Evolutionary conservation across 1,284 basidiomycete genomes (phyloP).

Genomic region (Mycosarcoma mackinlayi): DNA sequence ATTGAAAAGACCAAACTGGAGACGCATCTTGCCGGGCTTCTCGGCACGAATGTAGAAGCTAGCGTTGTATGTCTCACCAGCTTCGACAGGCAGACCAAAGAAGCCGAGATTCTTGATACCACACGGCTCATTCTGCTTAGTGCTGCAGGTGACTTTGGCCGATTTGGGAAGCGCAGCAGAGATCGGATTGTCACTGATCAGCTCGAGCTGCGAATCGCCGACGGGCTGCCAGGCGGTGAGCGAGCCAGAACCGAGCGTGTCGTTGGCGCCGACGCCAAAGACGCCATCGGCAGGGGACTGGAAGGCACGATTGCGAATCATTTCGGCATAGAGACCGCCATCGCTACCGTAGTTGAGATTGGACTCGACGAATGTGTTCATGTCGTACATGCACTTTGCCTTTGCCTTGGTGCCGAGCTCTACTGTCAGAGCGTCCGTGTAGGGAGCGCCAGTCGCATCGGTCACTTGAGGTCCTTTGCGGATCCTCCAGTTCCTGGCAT

Average conservation of each 20-base stretch:
- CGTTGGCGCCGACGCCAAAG: slow-evolving; percentile 21
- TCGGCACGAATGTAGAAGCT: slow-evolving; percentile 53
- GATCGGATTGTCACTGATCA: slow-evolving; percentile 34
- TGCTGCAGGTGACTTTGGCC: slow-evolving; percentile 36
- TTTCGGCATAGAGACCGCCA: slow-evolving; percentile 56
- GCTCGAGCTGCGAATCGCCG: slow-evolving; percentile 26
- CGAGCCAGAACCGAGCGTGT: slow-evolving; percentile 42
- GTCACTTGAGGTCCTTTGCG: slow-evolving; percentile 24
- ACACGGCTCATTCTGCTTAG: slow-evolving; percentile 12
- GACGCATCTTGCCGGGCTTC: slow-evolving; percentile 11
- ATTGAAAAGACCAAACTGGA: slow-evolving; percentile 33
- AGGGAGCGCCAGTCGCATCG: slow-evolving; percentile 11
- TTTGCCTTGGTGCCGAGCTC: slow-evolving; percentile 28
- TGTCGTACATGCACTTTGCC: slow-evolving; percentile 48
- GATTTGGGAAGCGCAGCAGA: slow-evolving; percentile 51
- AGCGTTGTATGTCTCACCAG: slow-evolving; percentile 39
- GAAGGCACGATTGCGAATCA: slow-evolving; percentile 59
- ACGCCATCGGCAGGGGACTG: slow-evolving; percentile 31
- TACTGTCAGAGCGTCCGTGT: slow-evolving; percentile 2
- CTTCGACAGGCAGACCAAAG: slow-evolving; percentile 49
- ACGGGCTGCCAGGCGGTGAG: slow-evolving; percentile 39
- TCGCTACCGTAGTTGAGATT: slow-evolving; percentile 57
- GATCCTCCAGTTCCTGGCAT: not conserved
- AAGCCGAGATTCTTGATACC: slow-evolving; percentile 55
- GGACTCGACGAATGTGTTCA: slow-evolving; percentile 51